These are phyloP conservation scores for Simplicillium sp. DNA, from an alignment of 2,329 filamentous ascomycete genomes.

Conservation along the genomic window DNA sequence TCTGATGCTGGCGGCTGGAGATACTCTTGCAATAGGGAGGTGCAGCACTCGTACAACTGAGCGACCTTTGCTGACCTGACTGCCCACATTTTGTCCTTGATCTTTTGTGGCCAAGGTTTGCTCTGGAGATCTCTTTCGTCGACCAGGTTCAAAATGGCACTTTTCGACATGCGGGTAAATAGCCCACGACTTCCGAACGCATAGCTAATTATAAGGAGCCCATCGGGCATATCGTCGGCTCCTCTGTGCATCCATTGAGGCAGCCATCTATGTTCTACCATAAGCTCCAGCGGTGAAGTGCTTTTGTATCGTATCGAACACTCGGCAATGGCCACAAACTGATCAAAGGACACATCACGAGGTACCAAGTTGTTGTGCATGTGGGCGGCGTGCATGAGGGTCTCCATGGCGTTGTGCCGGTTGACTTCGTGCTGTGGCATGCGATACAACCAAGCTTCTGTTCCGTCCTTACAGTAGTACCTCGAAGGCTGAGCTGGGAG, in stretches of 20 bases:
- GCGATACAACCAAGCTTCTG: constrained; percentile 35
- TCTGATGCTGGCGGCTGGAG: constrained; percentile 19
- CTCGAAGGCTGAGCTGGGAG: constrained; percentile 23
- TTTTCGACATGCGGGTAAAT: constrained; percentile 40
- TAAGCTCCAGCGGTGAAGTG: constrained; percentile 38
- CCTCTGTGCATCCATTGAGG: constrained; percentile 40
- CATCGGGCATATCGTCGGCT: constrained; percentile 38
- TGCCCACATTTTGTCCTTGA: constrained; percentile 39
- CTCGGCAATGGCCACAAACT: constrained; percentile 42
- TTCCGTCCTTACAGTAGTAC: constrained; percentile 31
- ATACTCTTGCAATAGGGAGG: constrained; percentile 34
- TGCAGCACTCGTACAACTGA: constrained; percentile 38
- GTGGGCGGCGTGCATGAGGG: constrained; percentile 41
- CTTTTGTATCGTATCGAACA: constrained; percentile 40
- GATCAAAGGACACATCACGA: constrained; percentile 33
- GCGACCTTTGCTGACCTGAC: constrained; percentile 39
- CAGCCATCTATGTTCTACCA: constrained; percentile 42
- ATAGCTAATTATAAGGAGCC: constrained; percentile 41
- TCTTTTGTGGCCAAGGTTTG: constrained; percentile 35
- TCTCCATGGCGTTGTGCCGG: constrained; percentile 28
- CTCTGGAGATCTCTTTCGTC: constrained; percentile 31
- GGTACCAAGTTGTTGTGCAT: constrained; percentile 37
- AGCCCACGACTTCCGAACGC: constrained; percentile 38
- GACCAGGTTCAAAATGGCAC: constrained; percentile 33
- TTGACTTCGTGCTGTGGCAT: constrained; percentile 44